Evolutionary conservation across 2,329 filamentous ascomycete genomes (phyloP).

Genomic region (Penicillium sp.): DNA sequence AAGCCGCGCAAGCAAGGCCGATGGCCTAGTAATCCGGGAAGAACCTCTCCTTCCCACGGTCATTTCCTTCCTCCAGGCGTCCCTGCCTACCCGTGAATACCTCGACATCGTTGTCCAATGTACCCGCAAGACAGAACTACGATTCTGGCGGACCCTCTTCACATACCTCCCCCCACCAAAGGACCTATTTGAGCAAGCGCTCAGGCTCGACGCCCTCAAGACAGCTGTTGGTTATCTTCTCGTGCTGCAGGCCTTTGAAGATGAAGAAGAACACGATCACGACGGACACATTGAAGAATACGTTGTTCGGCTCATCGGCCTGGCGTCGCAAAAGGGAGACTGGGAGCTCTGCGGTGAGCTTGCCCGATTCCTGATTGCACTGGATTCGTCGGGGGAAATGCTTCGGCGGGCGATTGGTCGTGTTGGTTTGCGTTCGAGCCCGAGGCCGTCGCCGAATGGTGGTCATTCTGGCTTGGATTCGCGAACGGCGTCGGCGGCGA

Average conservation of each 20-base stretch:
- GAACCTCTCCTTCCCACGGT: slow-evolving; percentile 49
- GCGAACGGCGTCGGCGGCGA: slow-evolving; percentile 28
- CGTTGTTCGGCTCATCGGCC: slow-evolving; percentile 75
- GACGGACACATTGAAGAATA: slow-evolving; percentile 57
- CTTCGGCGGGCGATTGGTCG: slow-evolving; percentile 54
- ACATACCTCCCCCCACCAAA: slow-evolving; percentile 85
- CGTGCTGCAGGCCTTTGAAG: slow-evolving; percentile 79
- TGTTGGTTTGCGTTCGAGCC: slow-evolving; percentile 35
- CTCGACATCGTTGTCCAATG: slow-evolving; percentile 96
- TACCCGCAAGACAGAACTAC: slow-evolving; percentile 92
- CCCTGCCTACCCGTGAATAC: slow-evolving; percentile 70
- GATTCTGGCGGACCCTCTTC: slow-evolving; percentile 93
- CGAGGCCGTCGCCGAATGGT: slow-evolving; percentile 19
- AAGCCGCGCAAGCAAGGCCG: slow-evolving; percentile 31
- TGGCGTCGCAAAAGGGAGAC: slow-evolving; percentile 81
- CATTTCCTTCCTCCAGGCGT: slow-evolving; percentile 68
- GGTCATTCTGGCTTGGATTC: slow-evolving; percentile 14
- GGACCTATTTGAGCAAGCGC: slow-evolving; percentile 88
- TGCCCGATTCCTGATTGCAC: slow-evolving; percentile 88
- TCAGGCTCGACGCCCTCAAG: slow-evolving; percentile 82
- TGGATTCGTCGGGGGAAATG: slow-evolving; percentile 83
- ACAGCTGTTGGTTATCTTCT: slow-evolving; percentile 96
- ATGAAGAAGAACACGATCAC: slow-evolving; percentile 49
- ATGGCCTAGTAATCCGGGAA: slow-evolving; percentile 28
- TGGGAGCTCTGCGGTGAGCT: slow-evolving; percentile 97